Evolutionary conservation across 106 monocot species (phyloP), one percentile per base, ranked within the genome.

Genomic region (Acorus gramineus): DNA sequence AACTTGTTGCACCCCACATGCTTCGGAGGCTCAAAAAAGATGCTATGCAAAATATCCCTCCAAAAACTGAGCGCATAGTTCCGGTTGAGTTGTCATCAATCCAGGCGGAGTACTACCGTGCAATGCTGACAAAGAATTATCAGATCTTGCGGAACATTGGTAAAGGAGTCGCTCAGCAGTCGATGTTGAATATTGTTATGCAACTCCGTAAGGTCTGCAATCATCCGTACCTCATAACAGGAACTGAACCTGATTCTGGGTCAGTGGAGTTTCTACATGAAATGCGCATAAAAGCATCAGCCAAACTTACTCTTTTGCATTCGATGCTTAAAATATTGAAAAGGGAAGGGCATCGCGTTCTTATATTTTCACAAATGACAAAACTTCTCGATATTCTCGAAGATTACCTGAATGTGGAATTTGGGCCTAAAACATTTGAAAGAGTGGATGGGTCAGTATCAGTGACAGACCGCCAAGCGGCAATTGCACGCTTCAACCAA

Each of bases 331-430:
- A 85, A 67, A 66, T 85, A 73, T 71, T 96, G 57, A 75, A 79
- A 11, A 86, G 74, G 66, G 96, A 91, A 60, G 95, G 96, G 43
- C 96, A 96, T 76, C 86, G 96, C 8, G 87, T 96, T 5, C 85
- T 96, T 65, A 77, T 96, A 66, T 96, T 96, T 73, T 96, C 96
- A 45, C 96, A 96, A 68, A 96, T 96, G 96, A 96, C 96, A 10
- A 96, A 88, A 55, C 87, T 96, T 80, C 82, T 96, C 71, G 96
- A 96, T 77, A 96, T 96, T n/a, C 81, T 96, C 44, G 96, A 96
- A 69, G 96, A 96, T 76, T 96, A 96, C 49, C 65, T 96, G 45
- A 70, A 80, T 14, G 55, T 82, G 48, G 91, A 87, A 71, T 96
- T 81, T 85, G 96, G 96, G 4, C 76, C 80, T 52, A 83, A 77